Evolutionary conservation across 1,284 basidiomycete species (phyloP), one percentile per base, ranked within the genome.

Genomic region (Fomitopsis betulina): DNA sequence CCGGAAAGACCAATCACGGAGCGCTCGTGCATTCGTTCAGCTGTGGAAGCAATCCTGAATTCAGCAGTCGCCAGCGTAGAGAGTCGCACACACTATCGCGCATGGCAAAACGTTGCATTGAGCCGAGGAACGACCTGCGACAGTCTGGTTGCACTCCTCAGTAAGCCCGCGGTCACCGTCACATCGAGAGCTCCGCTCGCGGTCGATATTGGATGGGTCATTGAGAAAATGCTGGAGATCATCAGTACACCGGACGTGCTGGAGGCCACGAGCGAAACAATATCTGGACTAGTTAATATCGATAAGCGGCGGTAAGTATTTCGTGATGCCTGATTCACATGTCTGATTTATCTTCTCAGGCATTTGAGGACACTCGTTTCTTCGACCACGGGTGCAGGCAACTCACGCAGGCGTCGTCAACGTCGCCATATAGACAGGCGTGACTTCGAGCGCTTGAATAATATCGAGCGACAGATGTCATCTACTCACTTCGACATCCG

Each of bases 221-320:
- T 93, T 59, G 91, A 93, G 69, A 82, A 88, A 50, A 79, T 93
- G 68, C 73, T 93, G 25, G 91, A 93, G 69, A 76, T 93, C 38
- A 81, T 91, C 58, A 84, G 85, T 45, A 79, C 86, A 57, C 84
- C 87, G 3, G 89, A 93, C 67, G 76, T 84, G n/a, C 70, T 89
- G n/a, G 80, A 85, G 53, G 76, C 82, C 15, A 67, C 75, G 4
- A 69, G 74, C 17, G 76, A 79, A 39, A 82, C 83, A 60, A 75
- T 76, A 23, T 77, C 80, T 38, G 80, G 74, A 39, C 79, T 92
- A 39, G 80, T 93, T 54, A 92, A 91, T 67, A 84, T 92, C 63
- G 87, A 91, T 63, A 93, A 93, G 68, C 81, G 91, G 62, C 82
- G 91, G 89, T 90, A 62, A 61, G 76, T 64, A 38, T 32, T 33